phyloP scores from a whole-genome alignment of 257 asterid genomes.

The Echites panduratus region DNA sequence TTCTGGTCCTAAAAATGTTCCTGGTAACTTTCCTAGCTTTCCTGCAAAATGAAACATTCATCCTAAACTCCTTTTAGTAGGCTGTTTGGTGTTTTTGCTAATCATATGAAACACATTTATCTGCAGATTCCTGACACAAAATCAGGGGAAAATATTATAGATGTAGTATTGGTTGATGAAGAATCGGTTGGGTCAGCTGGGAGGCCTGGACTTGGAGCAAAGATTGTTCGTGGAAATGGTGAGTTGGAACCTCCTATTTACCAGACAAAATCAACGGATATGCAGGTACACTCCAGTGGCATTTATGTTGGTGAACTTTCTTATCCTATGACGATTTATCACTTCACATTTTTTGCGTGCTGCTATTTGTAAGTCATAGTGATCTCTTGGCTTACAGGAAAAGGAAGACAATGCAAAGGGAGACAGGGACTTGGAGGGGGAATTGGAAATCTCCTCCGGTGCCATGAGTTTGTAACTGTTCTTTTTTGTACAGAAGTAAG shows the following conservation, averaged over 20 bases:
- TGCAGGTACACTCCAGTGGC: constrained; percentile 3
- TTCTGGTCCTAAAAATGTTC: neutral
- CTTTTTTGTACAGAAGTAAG: neutral
- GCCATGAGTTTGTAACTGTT: constrained; percentile 3
- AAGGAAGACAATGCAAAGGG: neutral
- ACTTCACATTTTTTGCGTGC: neutral
- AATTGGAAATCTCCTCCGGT: constrained; percentile 8
- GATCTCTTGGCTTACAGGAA: constrained; percentile 8
- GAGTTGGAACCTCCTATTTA: constrained; percentile 19
- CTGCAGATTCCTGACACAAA: constrained; percentile 73
- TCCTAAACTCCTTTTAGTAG: neutral
- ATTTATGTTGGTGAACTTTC: neutral
- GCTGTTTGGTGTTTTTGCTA: neutral
- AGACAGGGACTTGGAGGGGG: constrained; percentile 16
- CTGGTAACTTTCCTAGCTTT: neutral
- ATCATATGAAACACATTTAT: neutral
- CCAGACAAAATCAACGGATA: constrained; percentile 6
- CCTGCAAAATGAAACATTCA: neutral
- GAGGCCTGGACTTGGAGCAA: constrained; percentile 74
- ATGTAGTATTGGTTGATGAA: constrained; percentile 78
- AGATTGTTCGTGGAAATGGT: constrained; percentile 37
- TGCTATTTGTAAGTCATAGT: neutral
- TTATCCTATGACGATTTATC: neutral
- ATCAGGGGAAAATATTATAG: constrained; percentile 38
- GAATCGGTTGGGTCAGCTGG: constrained; percentile 75